Evolutionary conservation across 73 alveolate genomes (phyloP), one percentile per base, ranked within the genome.

Genomic region (Blepharisma japonicum): DNA sequence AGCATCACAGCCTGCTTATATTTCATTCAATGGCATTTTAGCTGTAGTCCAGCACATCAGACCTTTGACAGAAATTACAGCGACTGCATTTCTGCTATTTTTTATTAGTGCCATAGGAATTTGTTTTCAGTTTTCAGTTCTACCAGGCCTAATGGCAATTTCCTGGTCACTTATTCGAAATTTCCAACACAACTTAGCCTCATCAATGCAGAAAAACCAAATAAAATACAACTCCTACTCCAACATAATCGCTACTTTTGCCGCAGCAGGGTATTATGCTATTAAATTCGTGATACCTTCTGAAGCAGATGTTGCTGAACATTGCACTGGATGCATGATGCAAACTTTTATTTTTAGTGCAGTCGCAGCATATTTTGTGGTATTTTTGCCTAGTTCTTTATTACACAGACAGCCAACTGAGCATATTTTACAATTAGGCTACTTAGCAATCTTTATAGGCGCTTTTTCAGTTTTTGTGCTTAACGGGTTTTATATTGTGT

Each of bases 121-220:
- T 18, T 14, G 49, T 61, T 61, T 61, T 25, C 74, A 61, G 48
- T 61, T 61, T 61, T 61, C 74, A 61, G 49, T 25, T 25, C 47
- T 8, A 4, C 18, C 0, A 8, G 39, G 49, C 11, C 47, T 25
- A 14, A 11, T 61, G 38, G 38, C 74, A 20, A 25, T 61, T 25
- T 25, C 23, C 39, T 61, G 74, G 74, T 14, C 74, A 14, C 23
- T 14, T 61, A 9, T 25, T 9, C 39, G 74, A 9, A n/a, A 61
- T 14, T 61, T 61, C 50, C 47, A 61, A 25, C 14, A 14, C 14
- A 61, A 25, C 5, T 61, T 18, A 8, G 14, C 74, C 14, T 9
- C 14, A 39, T 18, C 46, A 20, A 61, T 18, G 49, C 74, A 61
- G 39, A 61, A 61, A 25, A n/a, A 18, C 18, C 14, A 61, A n/a